Base-by-base conservation (phyloP, 441 rosid genomes). In the Erodium texanum region DNA sequence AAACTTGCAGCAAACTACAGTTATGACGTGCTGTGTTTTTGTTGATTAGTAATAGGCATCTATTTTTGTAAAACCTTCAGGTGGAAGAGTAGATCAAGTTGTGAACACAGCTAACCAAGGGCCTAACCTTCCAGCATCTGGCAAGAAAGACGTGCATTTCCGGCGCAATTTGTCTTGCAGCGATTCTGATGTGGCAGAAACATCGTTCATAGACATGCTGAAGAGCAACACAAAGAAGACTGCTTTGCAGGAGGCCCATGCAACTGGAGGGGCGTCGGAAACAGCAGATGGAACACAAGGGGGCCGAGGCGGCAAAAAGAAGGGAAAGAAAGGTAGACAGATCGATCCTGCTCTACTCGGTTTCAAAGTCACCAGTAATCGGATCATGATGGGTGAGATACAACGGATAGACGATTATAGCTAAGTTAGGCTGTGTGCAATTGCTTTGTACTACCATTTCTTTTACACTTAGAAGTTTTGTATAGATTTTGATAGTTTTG, bases 131-230 rank as follows among this genome's bases (percentile, higher is more conserved):
- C 29, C 22, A 23, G 41, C 9, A 3, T 34, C 41, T 6, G 78
- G 72, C 68, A 86, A 73, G 72, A 76, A 81, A 73, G 86, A 81
- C 34, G 63, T 69, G 73, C 69, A 70, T 0, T 78, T 75, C 56
- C 76, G 77, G n/a, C 76, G 76, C 14, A 75, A 82, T 11, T 70
- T 80, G 20, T 83, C 86, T 1, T 81, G 54, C 48, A 68, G 75
- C 7, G 82, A 79, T 59, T 81, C 76, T 43, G 81, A 74, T 3
- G 77, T 68, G 8, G 73, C 90, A 0, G 88, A 86, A 68, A 70
- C 92, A 14, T 83, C 89, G 1, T 87, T 85, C 65, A 83, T 83
- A 12, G 86, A 87, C 76, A 86, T 84, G 94, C 75, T 87, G 72
- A 84, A 80, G 76, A 83, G 75, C 65, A 80, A 71, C 52, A 59